phyloP scores from a whole-genome alignment of 495 filamentous ascomycete genomes.

The Trichoderma virens region DNA sequence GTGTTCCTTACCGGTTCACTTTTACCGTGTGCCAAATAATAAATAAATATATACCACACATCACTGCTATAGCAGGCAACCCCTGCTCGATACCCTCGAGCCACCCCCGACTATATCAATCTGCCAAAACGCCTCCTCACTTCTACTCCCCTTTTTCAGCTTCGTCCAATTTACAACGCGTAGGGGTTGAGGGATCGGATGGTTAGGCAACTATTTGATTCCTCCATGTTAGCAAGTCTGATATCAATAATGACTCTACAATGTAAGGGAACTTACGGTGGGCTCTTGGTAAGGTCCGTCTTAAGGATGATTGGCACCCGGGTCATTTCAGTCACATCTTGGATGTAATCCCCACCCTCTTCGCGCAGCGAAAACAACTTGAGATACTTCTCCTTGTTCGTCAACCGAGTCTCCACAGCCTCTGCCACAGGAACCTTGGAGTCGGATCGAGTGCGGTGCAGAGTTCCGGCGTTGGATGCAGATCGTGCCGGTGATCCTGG shows the following conservation, averaged over 20 bases:
- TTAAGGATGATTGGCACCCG: conserved; percentile 93
- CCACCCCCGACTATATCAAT: background rate
- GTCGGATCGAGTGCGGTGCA: conserved; percentile 86
- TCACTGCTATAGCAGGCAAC: background rate
- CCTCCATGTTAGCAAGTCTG: conserved; percentile 28
- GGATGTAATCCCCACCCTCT: conserved; percentile 91
- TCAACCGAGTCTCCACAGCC: conserved; percentile 66
- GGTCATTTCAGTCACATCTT: conserved; percentile 97
- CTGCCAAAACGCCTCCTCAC: background rate
- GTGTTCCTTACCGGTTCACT: background rate
- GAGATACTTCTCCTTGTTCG: conserved; percentile 93
- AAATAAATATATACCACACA: conserved; percentile 8
- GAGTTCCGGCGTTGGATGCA: conserved; percentile 56
- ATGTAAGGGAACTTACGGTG: conserved; percentile 56
- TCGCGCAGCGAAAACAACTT: conserved; percentile 84
- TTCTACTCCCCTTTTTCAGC: background rate
- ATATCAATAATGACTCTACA: background rate
- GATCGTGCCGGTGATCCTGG: conserved; percentile 84
- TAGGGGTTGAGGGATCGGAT: conserved; percentile 97
- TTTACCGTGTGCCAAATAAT: conserved; percentile 3
- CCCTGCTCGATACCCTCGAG: background rate
- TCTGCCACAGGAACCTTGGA: conserved; percentile 75
- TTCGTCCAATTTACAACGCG: conserved; percentile 53
- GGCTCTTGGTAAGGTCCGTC: conserved; percentile 97
- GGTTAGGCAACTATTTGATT: conserved; percentile 69